Base-by-base conservation (phyloP, 1,139 yeast species). In the Geotrichum restrictum region DNA sequence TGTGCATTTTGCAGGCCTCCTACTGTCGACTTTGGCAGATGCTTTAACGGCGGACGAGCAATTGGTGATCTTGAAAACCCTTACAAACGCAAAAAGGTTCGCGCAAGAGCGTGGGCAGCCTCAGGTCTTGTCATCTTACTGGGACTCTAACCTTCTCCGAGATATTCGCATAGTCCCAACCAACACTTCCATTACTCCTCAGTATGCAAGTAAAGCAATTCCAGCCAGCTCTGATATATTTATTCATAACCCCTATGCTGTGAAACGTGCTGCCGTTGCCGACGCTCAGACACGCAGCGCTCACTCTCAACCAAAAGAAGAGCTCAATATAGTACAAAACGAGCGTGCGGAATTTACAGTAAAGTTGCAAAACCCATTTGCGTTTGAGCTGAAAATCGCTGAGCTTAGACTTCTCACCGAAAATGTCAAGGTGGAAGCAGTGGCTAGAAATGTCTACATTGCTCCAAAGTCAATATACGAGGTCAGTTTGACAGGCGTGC, bases 281-380 rank as follows among this genome's bases (percentile, higher is more conserved):
- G 18, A 48, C n/a, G 33, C 47, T 16, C 21, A 14, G 21, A n/a
- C 19, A n/a, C 21, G 22, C 8, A 32, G 29, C 29, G 29, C 7
- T 5, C 5, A 38, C 16, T 13, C 27, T n/a, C 48, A 27, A 18
- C 47, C 27, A 52, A 18, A 27, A 1, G 37, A 34, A 8, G 37
- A 34, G 37, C 37, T 34, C 7, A 34, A 13, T 2, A 47, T 65
- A 45, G 67, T 65, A 1, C 63, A 64, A 45, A 58, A 60, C 31
- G 69, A 64, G 46, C 53, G 63, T 18, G 60, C 58, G 1, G 69
- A 64, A 45, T 61, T 85, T 31, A 68, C 73, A 19, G 72, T 88
- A 0, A 72, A 75, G 2, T 62, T 93, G 10, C 93, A 86, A 62
- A 93, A 93, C 63, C 96, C 96, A 1, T 88, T 82, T 69, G 79